phyloP scores from a whole-genome alignment of 177 flowering plant genomes.

The Vitis hybrid region DNA sequence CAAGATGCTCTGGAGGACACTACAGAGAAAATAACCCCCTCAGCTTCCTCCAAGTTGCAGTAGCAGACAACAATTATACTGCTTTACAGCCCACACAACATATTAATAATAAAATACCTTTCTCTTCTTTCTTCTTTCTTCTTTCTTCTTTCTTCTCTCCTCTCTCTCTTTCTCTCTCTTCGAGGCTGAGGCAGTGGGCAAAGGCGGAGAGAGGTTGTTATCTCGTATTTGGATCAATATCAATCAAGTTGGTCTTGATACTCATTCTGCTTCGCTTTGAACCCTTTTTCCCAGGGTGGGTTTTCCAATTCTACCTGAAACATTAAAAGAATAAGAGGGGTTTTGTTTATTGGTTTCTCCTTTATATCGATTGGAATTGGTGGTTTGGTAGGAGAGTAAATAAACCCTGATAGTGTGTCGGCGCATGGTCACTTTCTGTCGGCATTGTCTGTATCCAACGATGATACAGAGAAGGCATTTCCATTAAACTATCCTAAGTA shows the following conservation, averaged over 20 bases:
- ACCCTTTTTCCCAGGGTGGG: not conserved
- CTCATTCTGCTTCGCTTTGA: too few species aligned
- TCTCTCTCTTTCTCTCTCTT: not conserved
- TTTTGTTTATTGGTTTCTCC: not conserved
- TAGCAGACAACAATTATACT: slow-evolving; percentile 37
- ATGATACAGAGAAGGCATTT: slow-evolving; percentile 15
- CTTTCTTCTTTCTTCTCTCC: not conserved
- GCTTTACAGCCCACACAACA: slow-evolving; percentile 49
- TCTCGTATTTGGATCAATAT: too few species aligned
- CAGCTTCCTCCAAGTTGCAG: slow-evolving; percentile 36
- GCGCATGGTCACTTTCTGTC: slow-evolving; percentile 70
- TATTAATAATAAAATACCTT: not conserved
- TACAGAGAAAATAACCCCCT: slow-evolving; percentile 16
- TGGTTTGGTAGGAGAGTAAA: slow-evolving; percentile 11
- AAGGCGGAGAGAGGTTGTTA: too few species aligned
- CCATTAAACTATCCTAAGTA: slow-evolving; percentile 10
- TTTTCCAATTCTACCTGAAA: not conserved
- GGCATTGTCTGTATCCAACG: slow-evolving; percentile 54
- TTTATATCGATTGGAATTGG: slow-evolving; percentile 10
- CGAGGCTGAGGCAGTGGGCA: too few species aligned
- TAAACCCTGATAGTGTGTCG: slow-evolving; percentile 35
- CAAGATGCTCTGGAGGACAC: slow-evolving; percentile 42
- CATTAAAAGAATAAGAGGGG: not conserved
- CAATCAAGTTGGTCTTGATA: too few species aligned
- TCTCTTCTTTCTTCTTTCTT: not conserved